Evolutionary conservation across 257 asterid genomes (phyloP).

Genomic region (Fraxinus anomala): DNA sequence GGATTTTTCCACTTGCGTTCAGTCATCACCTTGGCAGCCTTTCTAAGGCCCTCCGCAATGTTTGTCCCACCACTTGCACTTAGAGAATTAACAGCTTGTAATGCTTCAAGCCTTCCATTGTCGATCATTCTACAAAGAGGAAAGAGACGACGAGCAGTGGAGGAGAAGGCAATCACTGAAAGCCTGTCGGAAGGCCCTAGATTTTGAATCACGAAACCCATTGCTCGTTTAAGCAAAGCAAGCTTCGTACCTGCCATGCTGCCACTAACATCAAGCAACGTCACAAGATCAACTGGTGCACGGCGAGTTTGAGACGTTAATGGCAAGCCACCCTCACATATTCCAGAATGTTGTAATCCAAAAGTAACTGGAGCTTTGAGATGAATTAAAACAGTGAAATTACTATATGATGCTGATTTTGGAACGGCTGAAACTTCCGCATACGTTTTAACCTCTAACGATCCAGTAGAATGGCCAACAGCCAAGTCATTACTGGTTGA

Average conservation of each 20-base stretch:
- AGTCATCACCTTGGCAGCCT: conserved; percentile 47
- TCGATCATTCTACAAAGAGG: conserved; percentile 48
- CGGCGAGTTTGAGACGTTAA: conserved; percentile 27
- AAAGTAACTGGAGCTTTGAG: conserved; percentile 38
- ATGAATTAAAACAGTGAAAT: conserved; percentile 43
- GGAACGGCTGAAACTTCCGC: conserved; percentile 42
- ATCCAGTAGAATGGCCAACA: conserved; percentile 1
- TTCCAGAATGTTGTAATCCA: no score
- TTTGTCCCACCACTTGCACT: conserved; percentile 52
- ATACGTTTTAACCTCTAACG: conserved; percentile 33
- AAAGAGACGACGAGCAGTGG: conserved; percentile 50
- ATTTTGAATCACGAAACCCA: conserved; percentile 46
- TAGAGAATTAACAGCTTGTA: conserved; percentile 48
- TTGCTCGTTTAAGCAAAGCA: conserved; percentile 50
- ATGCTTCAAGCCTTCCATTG: conserved; percentile 46
- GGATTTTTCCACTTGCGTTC: conserved; percentile 46
- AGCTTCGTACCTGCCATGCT: conserved; percentile 61
- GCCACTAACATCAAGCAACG: conserved; percentile 55
- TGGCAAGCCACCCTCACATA: conserved; percentile 25
- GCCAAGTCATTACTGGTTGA: not conserved
- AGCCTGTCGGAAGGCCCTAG: conserved; percentile 53
- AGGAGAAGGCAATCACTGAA: conserved; percentile 52
- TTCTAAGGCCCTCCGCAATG: conserved; percentile 41
- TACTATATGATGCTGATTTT: conserved; percentile 23
- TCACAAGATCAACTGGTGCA: conserved; percentile 49